Conservation (phyloP, 2,329 filamentous ascomycete species). For the Clarireedia paspali region DNA sequence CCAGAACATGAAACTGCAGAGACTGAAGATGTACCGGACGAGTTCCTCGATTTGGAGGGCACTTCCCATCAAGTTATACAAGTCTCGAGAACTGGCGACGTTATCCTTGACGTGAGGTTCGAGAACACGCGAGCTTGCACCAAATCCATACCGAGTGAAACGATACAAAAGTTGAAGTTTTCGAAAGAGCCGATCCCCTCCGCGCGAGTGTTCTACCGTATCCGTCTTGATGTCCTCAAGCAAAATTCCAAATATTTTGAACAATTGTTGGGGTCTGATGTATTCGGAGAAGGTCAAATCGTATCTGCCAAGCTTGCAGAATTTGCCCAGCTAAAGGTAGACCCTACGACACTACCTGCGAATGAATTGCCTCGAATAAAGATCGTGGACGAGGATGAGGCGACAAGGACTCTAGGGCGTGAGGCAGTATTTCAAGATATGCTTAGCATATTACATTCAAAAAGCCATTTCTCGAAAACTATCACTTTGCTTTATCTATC, state of each 20-base stretch:
- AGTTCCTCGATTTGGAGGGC: constrained; percentile 18
- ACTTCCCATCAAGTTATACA: constrained; percentile 33
- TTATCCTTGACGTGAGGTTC: constrained; percentile 60
- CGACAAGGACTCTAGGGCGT: constrained; percentile 51
- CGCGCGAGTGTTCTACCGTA: constrained; percentile 43
- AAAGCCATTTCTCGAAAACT: constrained; percentile 32
- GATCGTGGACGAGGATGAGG: constrained; percentile 62
- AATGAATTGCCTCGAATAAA: constrained; percentile 53
- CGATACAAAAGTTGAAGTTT: constrained; percentile 34
- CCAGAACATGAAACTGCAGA: neutral
- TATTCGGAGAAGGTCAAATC: constrained; percentile 54
- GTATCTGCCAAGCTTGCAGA: constrained; percentile 44
- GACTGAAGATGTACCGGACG: constrained; percentile 1
- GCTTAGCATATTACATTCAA: constrained; percentile 55
- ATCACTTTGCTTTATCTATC: constrained; percentile 53
- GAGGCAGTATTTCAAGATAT: constrained; percentile 60
- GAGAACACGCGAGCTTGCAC: constrained; percentile 47
- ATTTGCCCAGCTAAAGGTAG: constrained; percentile 39
- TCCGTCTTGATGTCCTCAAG: constrained; percentile 48
- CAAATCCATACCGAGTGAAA: constrained; percentile 39
- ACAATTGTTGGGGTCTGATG: constrained; percentile 52
- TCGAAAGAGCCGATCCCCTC: constrained; percentile 22
- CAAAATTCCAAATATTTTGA: constrained; percentile 62
- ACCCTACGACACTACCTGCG: constrained; percentile 40
- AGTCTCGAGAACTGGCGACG: constrained; percentile 51